phyloP scores from a whole-genome alignment of 2,329 filamentous ascomycete species.

The Tolypocladium ophioglossoides region DNA sequence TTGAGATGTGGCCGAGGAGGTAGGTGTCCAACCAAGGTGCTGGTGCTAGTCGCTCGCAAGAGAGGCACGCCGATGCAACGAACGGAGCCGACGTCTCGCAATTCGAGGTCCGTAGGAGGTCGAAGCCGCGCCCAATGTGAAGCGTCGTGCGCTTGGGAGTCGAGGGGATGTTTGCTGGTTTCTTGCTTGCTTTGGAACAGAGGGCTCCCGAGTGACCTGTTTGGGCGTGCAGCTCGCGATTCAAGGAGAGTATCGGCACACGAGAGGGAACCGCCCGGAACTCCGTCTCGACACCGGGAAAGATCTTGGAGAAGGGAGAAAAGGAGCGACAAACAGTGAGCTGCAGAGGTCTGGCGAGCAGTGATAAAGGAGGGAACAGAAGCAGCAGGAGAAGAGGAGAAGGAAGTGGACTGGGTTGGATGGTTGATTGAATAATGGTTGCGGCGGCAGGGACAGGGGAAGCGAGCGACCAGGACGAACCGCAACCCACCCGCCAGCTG shows the following conservation, averaged over 20 bases:
- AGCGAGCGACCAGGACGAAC: not conserved
- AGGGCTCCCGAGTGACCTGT: not conserved
- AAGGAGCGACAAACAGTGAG: not conserved
- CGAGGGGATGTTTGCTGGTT: not conserved
- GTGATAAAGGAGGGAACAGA: constrained; percentile 1
- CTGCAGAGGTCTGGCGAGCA: not conserved
- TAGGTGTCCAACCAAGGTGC: not conserved
- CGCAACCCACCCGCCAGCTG: not conserved
- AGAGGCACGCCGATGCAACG: too few relatives aligned
- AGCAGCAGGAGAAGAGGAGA: not conserved
- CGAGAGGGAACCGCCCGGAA: not conserved
- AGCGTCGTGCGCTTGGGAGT: not conserved
- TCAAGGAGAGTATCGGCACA: constrained; percentile 1
- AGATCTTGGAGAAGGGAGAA: not conserved
- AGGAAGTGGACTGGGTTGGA: not conserved
- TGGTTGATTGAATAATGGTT: not conserved
- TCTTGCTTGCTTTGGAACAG: too few relatives aligned
- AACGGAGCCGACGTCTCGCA: not conserved
- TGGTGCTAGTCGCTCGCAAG: not conserved
- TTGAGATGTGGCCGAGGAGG: not conserved
- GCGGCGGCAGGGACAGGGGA: not conserved
- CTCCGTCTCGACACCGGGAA: not conserved
- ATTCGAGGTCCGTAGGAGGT: not conserved
- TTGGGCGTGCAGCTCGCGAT: not conserved
- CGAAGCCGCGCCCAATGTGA: not conserved